Evolutionary conservation across 2,329 filamentous ascomycete species (phyloP), one percentile per base, ranked within the genome.

Genomic region (Trichoderma koningii): DNA sequence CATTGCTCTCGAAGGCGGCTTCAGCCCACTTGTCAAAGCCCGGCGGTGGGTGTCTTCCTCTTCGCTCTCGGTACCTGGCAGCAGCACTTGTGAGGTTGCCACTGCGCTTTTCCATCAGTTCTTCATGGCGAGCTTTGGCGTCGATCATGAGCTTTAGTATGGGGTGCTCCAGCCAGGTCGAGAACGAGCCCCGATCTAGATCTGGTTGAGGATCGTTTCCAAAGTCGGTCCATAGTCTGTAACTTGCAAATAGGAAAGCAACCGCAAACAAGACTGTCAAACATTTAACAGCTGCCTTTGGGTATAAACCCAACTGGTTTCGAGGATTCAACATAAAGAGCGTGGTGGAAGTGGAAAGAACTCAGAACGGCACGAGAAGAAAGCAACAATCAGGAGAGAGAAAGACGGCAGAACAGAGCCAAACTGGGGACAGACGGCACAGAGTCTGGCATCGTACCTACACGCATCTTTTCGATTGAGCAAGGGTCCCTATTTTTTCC

Each of bases 1-100:
- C 81, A 42, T 85, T 76, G 50, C 78, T 77, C 28, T 82, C 77
- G 21, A 75, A 69, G 7, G 86, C 86, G 64, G 84, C 85, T 38
- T 77, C 74, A 69, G 85, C 82, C 86, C 87, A 89, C 53, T 80
- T 76, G 66, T 86, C 81, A 70, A 89, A 89, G n/a, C 84, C 84
- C 0, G 86, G 87, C 3, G 87, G 87, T 2, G 86, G 87, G 69
- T 88, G 84, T 26, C 86, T 80, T 23, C 85, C 85, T 67, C 86
- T 80, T 55, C 81, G 80, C 28, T 76, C 72, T 64, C 86, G 81
- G 71, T 89, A 89, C 23, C 80, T 81, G 4, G 77, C 76, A 0
- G 87, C 84, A 5, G 85, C 83, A 15, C 82, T 78, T 10, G 76
- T 73, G 57, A 89, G 75, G 17, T 80, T 79, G 65, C 74, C 75